phyloP scores from a whole-genome alignment of 1,284 basidiomycete species.

The Mycena citricolor region DNA sequence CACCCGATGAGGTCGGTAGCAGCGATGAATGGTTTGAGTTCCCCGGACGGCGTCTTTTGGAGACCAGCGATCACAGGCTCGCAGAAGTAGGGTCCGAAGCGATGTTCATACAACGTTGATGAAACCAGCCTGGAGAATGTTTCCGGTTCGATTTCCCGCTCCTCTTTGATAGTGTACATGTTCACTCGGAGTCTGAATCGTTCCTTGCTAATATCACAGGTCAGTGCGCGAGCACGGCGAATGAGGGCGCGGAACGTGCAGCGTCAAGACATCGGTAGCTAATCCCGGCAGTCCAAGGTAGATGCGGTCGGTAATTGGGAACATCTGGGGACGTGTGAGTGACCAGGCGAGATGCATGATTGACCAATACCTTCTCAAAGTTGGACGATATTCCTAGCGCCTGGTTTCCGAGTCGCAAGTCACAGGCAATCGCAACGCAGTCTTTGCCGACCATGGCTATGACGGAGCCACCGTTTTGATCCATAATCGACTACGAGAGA shows the following conservation, averaged over 20 bases:
- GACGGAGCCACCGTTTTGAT: slow-evolving; percentile 94
- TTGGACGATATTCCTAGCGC: slow-evolving; percentile 87
- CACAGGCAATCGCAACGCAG: slow-evolving; percentile 98
- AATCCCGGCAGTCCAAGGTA: slow-evolving; percentile 93
- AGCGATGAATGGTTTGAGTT: slow-evolving; percentile 91
- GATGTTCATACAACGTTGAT: slow-evolving; percentile 95
- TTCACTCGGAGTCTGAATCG: slow-evolving; percentile 93
- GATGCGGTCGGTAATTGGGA: slow-evolving; percentile 90
- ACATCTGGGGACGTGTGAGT: slow-evolving; percentile 60
- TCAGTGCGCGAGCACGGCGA: slow-evolving; percentile 11
- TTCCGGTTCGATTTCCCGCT: slow-evolving; percentile 94
- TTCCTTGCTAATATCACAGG: slow-evolving; percentile 73
- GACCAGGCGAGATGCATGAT: background rate
- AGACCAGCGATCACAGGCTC: slow-evolving; percentile 97
- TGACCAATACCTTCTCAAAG: slow-evolving; percentile 81
- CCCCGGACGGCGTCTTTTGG: slow-evolving; percentile 70
- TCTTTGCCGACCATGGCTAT: slow-evolving; percentile 99
- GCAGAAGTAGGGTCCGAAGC: slow-evolving; percentile 97
- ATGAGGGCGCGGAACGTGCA: slow-evolving; percentile 51
- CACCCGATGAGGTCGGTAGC: slow-evolving; percentile 97
- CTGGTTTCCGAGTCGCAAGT: slow-evolving; percentile 91
- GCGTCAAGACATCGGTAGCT: slow-evolving; percentile 89
- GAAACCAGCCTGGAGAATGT: slow-evolving; percentile 96
- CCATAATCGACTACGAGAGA: slow-evolving; percentile 69
- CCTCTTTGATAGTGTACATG: slow-evolving; percentile 99